Evolutionary conservation across 2,329 filamentous ascomycete species (phyloP), one percentile per base, ranked within the genome.

Genomic region (Davidsoniella neocaledoniae): DNA sequence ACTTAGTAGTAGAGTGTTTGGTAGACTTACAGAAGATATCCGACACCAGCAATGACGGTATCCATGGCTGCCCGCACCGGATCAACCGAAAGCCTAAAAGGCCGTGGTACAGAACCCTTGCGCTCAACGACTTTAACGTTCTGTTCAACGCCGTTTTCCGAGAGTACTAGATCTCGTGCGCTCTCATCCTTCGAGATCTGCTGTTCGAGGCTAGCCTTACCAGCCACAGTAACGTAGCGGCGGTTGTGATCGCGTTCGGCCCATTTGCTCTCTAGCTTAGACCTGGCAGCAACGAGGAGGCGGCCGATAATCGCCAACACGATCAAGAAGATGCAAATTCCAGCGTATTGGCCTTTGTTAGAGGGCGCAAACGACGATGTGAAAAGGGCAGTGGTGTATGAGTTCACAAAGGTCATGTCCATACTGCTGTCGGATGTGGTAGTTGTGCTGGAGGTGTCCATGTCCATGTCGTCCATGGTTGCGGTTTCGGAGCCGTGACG

Each of bases 261-360:
- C 81, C 86, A 93, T 42, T 69, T 67, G 56, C 68, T 60, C 64
- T 74, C 76, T 62, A 67, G 73, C 64, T 68, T 77, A 66, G 66
- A 76, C 61, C 86, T 86, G 58, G 76, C 69, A 2, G 87, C 87
- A 46, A 90, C 67, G 14, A 94, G 69, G 17, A 70, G 66, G 48
- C 88, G 83, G 59, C 81, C 79, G 51, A 82, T 59, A 54, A 80
- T 69, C 53, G 79, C 80, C 47, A 96, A 78, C 42, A 83, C 57
- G 61, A 94, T 79, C 53, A 95, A 74, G 66, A 95, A 95, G 63
- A 95, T 84, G 69, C 90, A 94, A 25, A 86, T 94, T 50, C 79
- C 90, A 1, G 86, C 86, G 64, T 95, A 96, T 53, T 73, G 68
- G 57, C 81, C 86, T 5, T 72, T 68, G 36, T 68, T 79, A 25